Percentiles rank a stretch among this genome's conserved stretches.
These are phyloP conservation scores for Starmerella riodocensis DNA, from an alignment of 805 yeast species.

Conservation along the genomic window DNA sequence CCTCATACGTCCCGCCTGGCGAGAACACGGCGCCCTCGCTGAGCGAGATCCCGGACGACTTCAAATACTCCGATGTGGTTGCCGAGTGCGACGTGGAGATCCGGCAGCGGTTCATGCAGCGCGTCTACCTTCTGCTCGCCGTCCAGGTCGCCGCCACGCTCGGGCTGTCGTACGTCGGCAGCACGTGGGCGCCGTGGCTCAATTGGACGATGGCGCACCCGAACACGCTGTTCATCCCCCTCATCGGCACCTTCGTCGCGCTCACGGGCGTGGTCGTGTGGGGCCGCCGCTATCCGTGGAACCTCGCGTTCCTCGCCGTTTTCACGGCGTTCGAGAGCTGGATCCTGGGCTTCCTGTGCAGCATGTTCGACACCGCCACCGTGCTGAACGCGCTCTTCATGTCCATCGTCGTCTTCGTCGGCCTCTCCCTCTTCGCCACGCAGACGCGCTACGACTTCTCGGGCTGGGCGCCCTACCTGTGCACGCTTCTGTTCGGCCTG, in stretches of 20 bases:
- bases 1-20: constrained; percentile 14
- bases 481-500: constrained; percentile 48
- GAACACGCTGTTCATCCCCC: constrained; percentile 46
- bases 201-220: constrained; percentile 44
- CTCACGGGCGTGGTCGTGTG: constrained; percentile 50
- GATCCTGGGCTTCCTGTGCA: constrained; percentile 52
- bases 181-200: constrained; percentile 34
- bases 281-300: constrained; percentile 56
- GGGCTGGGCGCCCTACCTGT: constrained; percentile 48
- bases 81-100: constrained; percentile 64
- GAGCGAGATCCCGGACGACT: constrained; percentile 40
- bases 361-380: constrained; percentile 47
- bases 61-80: constrained; percentile 67
- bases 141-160: constrained; percentile 54
- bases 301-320: constrained; percentile 43
- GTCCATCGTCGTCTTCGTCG: constrained; percentile 59
- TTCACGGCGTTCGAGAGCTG: constrained; percentile 70
- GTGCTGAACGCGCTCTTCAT: constrained; percentile 59
- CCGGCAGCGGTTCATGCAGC: constrained; percentile 62
- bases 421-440: constrained; percentile 62
- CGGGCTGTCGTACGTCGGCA: constrained; percentile 40
- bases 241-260: constrained; percentile 48
- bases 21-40: constrained; percentile 11
- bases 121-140: constrained; percentile 61
- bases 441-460: constrained; percentile 67